Conservation (phyloP, 441 rosid genomes). For the Manihot esculenta region DNA sequence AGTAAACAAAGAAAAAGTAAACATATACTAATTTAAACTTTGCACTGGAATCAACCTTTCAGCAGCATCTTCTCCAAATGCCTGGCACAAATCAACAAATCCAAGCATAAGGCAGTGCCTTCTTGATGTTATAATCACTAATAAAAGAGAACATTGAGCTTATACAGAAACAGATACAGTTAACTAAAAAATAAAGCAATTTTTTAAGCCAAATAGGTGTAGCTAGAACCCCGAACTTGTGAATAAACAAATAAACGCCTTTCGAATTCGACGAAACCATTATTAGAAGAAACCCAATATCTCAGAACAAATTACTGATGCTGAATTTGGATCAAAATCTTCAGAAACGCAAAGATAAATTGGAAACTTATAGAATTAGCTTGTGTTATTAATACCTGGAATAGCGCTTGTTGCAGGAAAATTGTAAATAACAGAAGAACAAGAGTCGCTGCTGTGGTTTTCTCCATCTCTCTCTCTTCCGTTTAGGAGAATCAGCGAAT, state of each 20-base stretch:
- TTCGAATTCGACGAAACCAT: background rate
- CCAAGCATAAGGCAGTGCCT: background rate
- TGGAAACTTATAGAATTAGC: background rate
- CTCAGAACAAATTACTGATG: background rate
- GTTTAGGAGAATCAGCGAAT: background rate
- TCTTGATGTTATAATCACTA: slow-evolving; percentile 3
- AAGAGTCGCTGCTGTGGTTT: slow-evolving; percentile 1
- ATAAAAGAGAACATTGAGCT: background rate
- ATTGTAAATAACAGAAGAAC: slow-evolving; percentile 15
- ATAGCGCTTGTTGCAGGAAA: slow-evolving; percentile 9
- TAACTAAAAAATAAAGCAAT: background rate
- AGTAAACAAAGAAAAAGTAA: too few species aligned
- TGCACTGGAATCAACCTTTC: slow-evolving; percentile 8
- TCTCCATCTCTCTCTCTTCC: slow-evolving; percentile 28
- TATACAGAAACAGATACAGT: background rate
- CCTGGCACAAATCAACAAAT: slow-evolving; percentile 18
- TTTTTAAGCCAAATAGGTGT: background rate
- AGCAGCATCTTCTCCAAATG: slow-evolving; percentile 5
- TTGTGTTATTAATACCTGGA: slow-evolving; percentile 19
- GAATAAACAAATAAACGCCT: background rate
- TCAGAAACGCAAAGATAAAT: background rate
- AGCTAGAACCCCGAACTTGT: background rate
- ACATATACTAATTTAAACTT: background rate
- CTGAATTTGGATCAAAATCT: background rate
- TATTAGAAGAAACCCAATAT: background rate